Conservation (phyloP, 108 stramenopile genomes). For the Schizochytrium sp. region DNA sequence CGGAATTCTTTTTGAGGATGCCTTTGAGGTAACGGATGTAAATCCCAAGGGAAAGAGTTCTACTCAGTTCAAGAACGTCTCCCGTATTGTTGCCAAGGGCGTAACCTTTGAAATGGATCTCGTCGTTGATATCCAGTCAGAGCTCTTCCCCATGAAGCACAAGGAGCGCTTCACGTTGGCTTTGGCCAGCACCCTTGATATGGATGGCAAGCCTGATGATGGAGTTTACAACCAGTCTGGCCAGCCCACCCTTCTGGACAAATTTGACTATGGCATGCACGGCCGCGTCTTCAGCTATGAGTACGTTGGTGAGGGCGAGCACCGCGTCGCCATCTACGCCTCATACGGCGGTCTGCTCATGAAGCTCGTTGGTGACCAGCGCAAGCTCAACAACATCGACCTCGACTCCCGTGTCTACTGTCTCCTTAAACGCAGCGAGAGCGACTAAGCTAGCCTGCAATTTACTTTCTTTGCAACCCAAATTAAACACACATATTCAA, state of each 20-base stretch:
- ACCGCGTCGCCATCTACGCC: constrained; percentile 77
- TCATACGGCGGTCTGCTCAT: constrained; percentile 95
- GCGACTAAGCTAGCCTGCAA: background rate
- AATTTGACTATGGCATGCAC: constrained; percentile 98
- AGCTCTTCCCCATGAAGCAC: constrained; percentile 87
- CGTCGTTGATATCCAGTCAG: constrained; percentile 91
- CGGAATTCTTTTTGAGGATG: constrained; percentile 96
- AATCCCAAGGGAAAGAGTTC: constrained; percentile 86
- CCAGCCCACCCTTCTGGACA: constrained; percentile 85
- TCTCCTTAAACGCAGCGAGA: constrained; percentile 79
- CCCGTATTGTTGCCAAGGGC: constrained; percentile 88
- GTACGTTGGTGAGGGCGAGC: constrained; percentile 66
- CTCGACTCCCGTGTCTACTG: constrained; percentile 90
- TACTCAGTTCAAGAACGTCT: constrained; percentile 77
- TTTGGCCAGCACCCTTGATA: constrained; percentile 88
- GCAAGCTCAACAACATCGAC: constrained; percentile 87
- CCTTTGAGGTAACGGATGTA: constrained; percentile 90
- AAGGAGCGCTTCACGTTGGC: constrained; percentile 90
- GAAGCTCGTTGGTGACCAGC: constrained; percentile 91
- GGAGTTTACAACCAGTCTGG: constrained; percentile 84
- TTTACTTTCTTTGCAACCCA: background rate
- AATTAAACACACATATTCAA: too few species aligned
- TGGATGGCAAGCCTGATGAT: constrained; percentile 92
- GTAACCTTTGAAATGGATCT: constrained; percentile 95
- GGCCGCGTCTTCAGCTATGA: constrained; percentile 91